Percentiles rank a stretch among this genome's conserved stretches.
phyloP scores from a whole-genome alignment of 2,329 filamentous ascomycete species.

The Ophiocordyceps polyrhachis-furcata region DNA sequence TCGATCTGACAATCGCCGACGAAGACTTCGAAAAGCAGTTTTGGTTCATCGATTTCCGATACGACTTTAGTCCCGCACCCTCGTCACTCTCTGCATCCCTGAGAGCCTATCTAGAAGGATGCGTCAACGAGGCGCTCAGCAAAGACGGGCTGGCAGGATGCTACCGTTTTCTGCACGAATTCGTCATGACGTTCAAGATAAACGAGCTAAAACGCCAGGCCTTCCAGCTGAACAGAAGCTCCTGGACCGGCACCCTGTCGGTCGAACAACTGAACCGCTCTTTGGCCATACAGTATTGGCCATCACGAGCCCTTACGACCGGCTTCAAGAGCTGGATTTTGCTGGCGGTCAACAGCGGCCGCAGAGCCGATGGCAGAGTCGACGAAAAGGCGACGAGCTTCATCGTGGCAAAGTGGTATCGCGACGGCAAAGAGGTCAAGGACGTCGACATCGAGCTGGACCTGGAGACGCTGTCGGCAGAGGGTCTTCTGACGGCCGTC shows the following conservation, averaged over 20 bases:
- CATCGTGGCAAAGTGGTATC: constrained; percentile 62
- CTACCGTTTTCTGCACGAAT: constrained; percentile 73
- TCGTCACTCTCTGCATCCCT: constrained; percentile 41
- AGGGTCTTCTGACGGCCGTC: constrained; percentile 52
- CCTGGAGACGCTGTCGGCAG: constrained; percentile 48
- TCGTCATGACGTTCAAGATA: constrained; percentile 80
- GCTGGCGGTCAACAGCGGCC: constrained; percentile 58
- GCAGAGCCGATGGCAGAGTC: constrained; percentile 19
- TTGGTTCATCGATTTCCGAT: constrained; percentile 85
- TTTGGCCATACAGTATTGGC: constrained; percentile 84
- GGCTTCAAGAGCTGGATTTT: constrained; percentile 80
- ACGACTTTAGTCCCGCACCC: constrained; percentile 57
- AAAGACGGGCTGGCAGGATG: constrained; percentile 59
- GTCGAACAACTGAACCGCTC: constrained; percentile 67
- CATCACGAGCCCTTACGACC: constrained; percentile 28
- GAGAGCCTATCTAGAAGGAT: constrained; percentile 46
- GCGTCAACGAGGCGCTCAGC: constrained; percentile 52
- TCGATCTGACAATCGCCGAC: constrained; percentile 78
- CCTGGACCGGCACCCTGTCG: constrained; percentile 62
- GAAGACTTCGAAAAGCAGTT: constrained; percentile 72
- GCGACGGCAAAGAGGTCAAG: constrained; percentile 57
- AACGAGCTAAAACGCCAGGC: constrained; percentile 66
- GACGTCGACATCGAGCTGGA: constrained; percentile 51
- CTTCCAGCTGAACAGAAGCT: constrained; percentile 42
- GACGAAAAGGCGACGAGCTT: constrained; percentile 29